Evolutionary conservation across 805 yeast genomes (phyloP).

Genomic region (Suhomyces vadensis): DNA sequence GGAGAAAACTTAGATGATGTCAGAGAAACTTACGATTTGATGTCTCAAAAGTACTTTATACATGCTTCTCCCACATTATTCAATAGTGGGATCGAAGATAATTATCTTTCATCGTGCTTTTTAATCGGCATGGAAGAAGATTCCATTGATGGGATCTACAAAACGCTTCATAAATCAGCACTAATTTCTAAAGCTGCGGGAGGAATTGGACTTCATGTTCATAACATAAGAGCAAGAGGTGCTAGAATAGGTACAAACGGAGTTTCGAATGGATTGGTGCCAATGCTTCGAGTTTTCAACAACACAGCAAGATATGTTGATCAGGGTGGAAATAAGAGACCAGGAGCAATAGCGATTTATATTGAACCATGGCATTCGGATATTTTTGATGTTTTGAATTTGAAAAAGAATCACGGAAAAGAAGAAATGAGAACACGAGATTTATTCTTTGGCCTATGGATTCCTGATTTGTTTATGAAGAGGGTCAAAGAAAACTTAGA

Average conservation of each 20-base stretch:
- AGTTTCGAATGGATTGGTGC: slow-evolving; percentile 61
- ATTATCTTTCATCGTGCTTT: slow-evolving; percentile 91
- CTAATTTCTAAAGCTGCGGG: slow-evolving; percentile 62
- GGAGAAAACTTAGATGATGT: slow-evolving; percentile 63
- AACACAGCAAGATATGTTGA: slow-evolving; percentile 65
- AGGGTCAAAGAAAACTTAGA: slow-evolving; percentile 56
- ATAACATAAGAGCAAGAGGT: slow-evolving; percentile 59
- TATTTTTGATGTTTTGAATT: slow-evolving; percentile 57
- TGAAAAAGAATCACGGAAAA: slow-evolving; percentile 63
- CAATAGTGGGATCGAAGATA: slow-evolving; percentile 86
- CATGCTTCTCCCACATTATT: slow-evolving; percentile 96
- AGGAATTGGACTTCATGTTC: slow-evolving; percentile 63
- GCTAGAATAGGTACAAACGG: slow-evolving; percentile 65
- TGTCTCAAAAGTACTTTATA: slow-evolving; percentile 85
- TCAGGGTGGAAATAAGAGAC: slow-evolving; percentile 67
- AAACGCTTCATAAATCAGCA: slow-evolving; percentile 62
- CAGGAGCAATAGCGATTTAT: slow-evolving; percentile 63
- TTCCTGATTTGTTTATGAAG: slow-evolving; percentile 62
- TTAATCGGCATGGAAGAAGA: slow-evolving; percentile 66
- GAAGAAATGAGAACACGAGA: slow-evolving; percentile 66
- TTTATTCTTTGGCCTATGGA: slow-evolving; percentile 63
- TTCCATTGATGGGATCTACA: slow-evolving; percentile 63
- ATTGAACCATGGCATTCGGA: slow-evolving; percentile 67
- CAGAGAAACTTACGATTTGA: slow-evolving; percentile 79
- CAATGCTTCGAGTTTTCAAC: slow-evolving; percentile 63